Base-by-base conservation (phyloP, 371 early-diverging fungal species). In the Sporodiniella umbellata region DNA sequence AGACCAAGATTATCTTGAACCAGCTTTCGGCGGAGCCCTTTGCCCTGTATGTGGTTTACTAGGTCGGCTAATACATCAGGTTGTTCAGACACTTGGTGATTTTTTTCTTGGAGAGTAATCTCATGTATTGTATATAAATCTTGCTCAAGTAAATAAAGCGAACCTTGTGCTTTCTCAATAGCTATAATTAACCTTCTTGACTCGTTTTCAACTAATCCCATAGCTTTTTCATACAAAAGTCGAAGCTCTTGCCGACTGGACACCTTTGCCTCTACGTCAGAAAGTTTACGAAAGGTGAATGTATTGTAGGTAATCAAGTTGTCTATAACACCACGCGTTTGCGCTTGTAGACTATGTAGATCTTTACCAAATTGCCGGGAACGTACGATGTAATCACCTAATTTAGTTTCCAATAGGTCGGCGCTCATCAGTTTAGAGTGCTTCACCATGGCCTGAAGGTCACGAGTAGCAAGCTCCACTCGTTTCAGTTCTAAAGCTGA, bases 301-400 rank as follows among this genome's bases (percentile, higher is more conserved):
- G 70, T 66, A 31, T 75, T 74, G 56, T 78, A 78, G 0, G 75
- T 70, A 33, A 78, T 78, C 14, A 75, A 40, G 33, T 75, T 78
- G 48, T 75, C 61, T 31, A 71, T 56, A 0, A 62, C 56, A 0
- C 60, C 51, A 18, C 48, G 58, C 19, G 56, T 62, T 12, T 56
- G 49, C 14, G 62, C 52, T 22, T 66, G 58, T 1, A 61, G 42
- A 12, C 46, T 48, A 33, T 72, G 71, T 7, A 78, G 48, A 44
- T 70, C 64, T 24, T 62, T 49, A 0, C 75, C 69, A 50, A 78
- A 66, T 3, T 39, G 42, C 21, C 69, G 49, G 3, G 75, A 68
- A 3, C 64, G 64, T 3, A 39, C 42, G 17, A 72, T 40, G 47
- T 75, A 78, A 11, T 72, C 72, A 2, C 61, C 60, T 19, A 78